phyloP scores from a whole-genome alignment of 768 basidiomycete genomes.

The Clavulina sp. region DNA sequence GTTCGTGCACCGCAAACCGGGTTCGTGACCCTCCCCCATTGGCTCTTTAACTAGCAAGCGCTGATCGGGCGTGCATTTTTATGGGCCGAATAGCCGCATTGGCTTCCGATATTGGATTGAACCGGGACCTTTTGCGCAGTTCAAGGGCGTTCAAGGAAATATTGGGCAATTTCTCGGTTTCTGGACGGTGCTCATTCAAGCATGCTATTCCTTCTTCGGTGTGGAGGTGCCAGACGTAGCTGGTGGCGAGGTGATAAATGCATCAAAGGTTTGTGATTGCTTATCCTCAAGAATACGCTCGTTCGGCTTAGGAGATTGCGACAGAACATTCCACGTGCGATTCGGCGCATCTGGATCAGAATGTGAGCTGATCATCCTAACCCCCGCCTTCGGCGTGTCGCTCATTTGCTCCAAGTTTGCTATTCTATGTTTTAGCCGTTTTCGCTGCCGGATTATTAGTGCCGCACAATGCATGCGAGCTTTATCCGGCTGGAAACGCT shows the following conservation, averaged over 20 bases:
- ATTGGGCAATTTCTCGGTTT: not conserved
- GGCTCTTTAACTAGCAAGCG: too few species aligned
- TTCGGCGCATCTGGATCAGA: not conserved
- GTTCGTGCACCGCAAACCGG: too few species aligned
- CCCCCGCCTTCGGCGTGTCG: not conserved
- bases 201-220: not conserved
- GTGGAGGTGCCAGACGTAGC: not conserved
- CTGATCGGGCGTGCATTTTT: too few species aligned
- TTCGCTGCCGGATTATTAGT: not conserved
- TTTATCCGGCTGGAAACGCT: not conserved
- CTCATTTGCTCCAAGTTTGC: not conserved
- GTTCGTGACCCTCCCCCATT: not conserved
- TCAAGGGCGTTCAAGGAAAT: not conserved
- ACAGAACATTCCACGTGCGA: not conserved
- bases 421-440: not conserved
- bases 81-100: constrained; percentile 2
- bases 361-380: not conserved
- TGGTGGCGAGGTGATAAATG: not conserved
- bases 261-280: too few species aligned
- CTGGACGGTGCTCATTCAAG: not conserved
- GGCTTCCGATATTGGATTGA: not conserved
- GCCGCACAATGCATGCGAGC: not conserved
- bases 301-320: too few species aligned
- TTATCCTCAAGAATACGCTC: too few species aligned
- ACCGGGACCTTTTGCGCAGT: not conserved